Evolutionary conservation across 208 protist genomes (phyloP), one percentile per base, ranked within the genome.

Genomic region (Leishmania tarentolae): DNA sequence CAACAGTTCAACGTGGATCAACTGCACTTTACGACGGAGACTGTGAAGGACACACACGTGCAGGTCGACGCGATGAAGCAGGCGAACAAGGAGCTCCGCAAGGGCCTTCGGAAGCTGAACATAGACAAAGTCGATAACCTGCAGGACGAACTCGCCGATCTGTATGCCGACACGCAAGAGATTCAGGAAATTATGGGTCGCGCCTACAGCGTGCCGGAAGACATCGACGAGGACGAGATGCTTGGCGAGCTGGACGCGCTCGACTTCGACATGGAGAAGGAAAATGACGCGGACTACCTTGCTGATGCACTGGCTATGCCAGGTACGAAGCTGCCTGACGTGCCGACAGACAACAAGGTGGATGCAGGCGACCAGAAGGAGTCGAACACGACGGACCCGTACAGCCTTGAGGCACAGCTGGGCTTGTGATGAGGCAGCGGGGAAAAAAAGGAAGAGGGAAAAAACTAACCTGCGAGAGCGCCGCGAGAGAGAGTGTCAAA

Each of bases 1-100:
- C 97, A 98, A 82, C 94, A 97, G 88, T 97, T 97, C 68, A 98
- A 98, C 87, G 91, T 98, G 72, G 97, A 98, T 73, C 97, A 98
- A 83, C 89, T 98, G 44, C 91, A 95, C 80, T 98, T 98, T 79
- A 96, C 97, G 4, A 92, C 88, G 15, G 93, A 98, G 82, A 92
- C 92, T 42, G 85, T 98, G 73, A 96, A 97, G 87, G 97, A 98
- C 86, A 98, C 97, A 42, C 88, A 97, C 68, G 87, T 96, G 63
- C 95, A 97, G 79, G 86, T 98, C 31, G 83, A 87, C 19, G 95
- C 94, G 19, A 93, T 98, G 92, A 97, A 96, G 87, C 90, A 92
- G n/a, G 93, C 94, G 17, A 91, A 89, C 81, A 98, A 97, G 87
- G 75, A 81, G 44, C 87, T 98, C 50, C 94, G 94, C 76, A 94